A percentile compares a stretch with the other conserved stretches of the same genome.
Evolutionary conservation across 73 alveolate species (phyloP).

Genomic region (Paramecium bursaria): DNA sequence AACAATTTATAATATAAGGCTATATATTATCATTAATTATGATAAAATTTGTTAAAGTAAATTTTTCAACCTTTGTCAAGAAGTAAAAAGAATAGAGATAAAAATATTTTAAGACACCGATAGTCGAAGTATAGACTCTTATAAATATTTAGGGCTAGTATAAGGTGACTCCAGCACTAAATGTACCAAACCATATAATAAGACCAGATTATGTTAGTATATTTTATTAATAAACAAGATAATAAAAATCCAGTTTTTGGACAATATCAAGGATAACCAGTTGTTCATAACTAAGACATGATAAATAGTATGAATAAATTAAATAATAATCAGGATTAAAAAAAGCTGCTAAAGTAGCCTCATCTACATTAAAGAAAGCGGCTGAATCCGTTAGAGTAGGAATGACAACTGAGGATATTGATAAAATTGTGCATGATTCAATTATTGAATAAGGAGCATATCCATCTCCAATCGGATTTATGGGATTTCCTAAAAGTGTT

Average conservation of each 20-base stretch:
- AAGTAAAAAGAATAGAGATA: constrained; percentile 16
- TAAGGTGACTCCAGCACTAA: constrained; percentile 53
- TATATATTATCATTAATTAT: too few species aligned
- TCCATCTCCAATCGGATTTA: constrained; percentile 92
- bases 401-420: constrained; percentile 91
- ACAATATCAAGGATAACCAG: constrained; percentile 60
- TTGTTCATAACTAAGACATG: constrained; percentile 62
- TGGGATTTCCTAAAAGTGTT: constrained; percentile 93
- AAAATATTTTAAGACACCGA: not conserved
- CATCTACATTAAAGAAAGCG: constrained; percentile 81
- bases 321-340: constrained; percentile 63
- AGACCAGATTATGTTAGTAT: constrained; percentile 52
- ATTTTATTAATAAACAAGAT: constrained; percentile 15
- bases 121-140: not conserved
- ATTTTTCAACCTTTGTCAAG: too few species aligned
- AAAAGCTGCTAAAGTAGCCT: constrained; percentile 88
- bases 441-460: constrained; percentile 86
- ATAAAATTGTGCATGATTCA: constrained; percentile 87
- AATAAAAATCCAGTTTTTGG: constrained; percentile 60
- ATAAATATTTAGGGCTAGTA: constrained; percentile 55
- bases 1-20: too few species aligned
- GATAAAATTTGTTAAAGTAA: too few species aligned
- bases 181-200: constrained; percentile 53
- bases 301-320: constrained; percentile 15
- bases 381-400: constrained; percentile 85